Percentiles rank a stretch among this genome's conserved stretches.
These are phyloP conservation scores for Phialocephala subalpina DNA, from an alignment of 2,329 filamentous ascomycete genomes.

Conservation along the genomic window DNA sequence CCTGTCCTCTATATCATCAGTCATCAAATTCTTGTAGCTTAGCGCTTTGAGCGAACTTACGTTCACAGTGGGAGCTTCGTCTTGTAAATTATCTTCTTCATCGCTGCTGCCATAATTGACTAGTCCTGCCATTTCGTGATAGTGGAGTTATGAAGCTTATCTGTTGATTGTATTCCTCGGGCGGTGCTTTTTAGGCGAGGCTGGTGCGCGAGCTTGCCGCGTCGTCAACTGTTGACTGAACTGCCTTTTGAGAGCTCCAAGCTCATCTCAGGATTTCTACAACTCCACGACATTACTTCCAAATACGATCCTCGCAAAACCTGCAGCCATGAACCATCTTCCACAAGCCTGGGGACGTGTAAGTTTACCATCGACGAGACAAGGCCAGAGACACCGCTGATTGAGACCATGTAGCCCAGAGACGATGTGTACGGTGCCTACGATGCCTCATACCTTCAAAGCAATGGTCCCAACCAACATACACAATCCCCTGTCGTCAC, in stretches of 20 bases:
- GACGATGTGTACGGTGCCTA: conserved; percentile 97
- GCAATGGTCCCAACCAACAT: conserved; percentile 77
- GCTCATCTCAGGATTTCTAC: conserved; percentile 9
- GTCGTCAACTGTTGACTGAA: no score
- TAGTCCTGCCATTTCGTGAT: conserved; percentile 42
- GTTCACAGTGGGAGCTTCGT: conserved; percentile 30
- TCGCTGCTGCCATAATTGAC: conserved; percentile 51
- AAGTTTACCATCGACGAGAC: conserved; percentile 47
- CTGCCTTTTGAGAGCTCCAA: no score
- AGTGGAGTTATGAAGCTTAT: not conserved
- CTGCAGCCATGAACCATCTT: conserved; percentile 70
- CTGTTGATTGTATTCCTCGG: not conserved
- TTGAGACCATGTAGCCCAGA: conserved; percentile 72
- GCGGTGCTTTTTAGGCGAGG: conserved; percentile 25
- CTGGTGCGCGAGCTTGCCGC: no score
- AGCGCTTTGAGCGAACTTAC: conserved; percentile 22
- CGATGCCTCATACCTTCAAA: conserved; percentile 84
- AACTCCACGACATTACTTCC: not conserved
- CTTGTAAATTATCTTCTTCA: conserved; percentile 43
- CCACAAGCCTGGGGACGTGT: conserved; percentile 78
- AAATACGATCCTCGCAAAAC: not conserved
- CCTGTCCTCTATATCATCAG: conserved; percentile 37
- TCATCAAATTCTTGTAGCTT: not conserved
- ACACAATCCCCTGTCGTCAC: conserved; percentile 95
- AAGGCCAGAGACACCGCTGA: conserved; percentile 45